Evolutionary conservation across 371 early-diverging fungal genomes (phyloP), one percentile per base, ranked within the genome.

Genomic region (Mycotypha africana): DNA sequence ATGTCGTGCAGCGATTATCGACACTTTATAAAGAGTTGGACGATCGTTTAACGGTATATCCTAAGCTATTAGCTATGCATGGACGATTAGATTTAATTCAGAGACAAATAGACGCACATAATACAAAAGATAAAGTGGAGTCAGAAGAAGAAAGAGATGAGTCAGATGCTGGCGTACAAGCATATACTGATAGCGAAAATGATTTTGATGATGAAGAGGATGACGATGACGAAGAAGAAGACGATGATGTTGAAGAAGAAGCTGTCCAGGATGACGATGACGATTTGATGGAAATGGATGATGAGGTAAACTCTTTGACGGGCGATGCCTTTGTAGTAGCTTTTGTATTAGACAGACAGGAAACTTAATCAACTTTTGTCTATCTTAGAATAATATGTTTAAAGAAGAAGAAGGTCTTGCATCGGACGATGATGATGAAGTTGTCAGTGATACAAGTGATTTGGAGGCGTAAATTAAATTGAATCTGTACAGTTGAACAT

Each of bases 21-120:
- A 54, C 62, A 25, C 65, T 89, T 36, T 81, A 88, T 59, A 72
- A 76, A 47, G 70, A 77, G 9, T 47, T 89, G 23, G 78, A 82
- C 31, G 44, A 67, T 8, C 80, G 85, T 19, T 59, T 71, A 8
- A 54, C 58, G 9, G 71, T 69, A 14, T 82, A 76, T 55, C 59
- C 69, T 20, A 79, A 80, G 56, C 49, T 88, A 45, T 47, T 82
- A 25, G 67, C 74, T 33, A 67, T 89, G 43, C 68, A 68, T 28
- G 89, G 89, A 16, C 74, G 88, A 12, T 65, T 89, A 20, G 88
- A 86, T 37, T 58, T 89, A 63, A 74, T 85, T 3, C 70, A 79
- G 58, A 67, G 62, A 28, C 88, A 86, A 65, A 76, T 83, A 42
- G 74, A 74, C 42, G 58, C 76, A 56, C 70, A 78, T 40, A 59